Evolutionary conservation across 768 basidiomycete genomes (phyloP).

Genomic region (Fomitopsis serialis): DNA sequence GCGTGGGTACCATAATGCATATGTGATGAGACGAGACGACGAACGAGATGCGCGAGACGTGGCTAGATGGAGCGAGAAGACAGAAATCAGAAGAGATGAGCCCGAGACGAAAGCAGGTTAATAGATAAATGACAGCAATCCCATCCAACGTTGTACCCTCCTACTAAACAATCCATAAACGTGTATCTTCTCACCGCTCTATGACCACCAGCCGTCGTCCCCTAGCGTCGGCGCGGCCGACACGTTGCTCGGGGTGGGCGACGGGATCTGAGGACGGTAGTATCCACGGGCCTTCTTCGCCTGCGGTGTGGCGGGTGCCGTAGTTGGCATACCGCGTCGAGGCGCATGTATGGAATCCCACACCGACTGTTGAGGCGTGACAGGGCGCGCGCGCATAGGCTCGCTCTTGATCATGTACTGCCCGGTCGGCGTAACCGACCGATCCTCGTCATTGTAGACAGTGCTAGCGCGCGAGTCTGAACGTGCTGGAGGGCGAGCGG

Average conservation of each 20-base stretch:
- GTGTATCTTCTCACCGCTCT: slow-evolving; percentile 9
- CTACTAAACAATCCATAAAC: background rate
- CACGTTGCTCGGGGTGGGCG: slow-evolving; percentile 75
- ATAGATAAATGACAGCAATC: background rate
- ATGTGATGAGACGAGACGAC: background rate
- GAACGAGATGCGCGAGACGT: slow-evolving; percentile 2
- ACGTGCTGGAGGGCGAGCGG: slow-evolving; percentile 40
- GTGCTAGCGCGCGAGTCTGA: slow-evolving; percentile 77
- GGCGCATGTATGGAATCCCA: slow-evolving; percentile 71
- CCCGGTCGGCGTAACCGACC: slow-evolving; percentile 47
- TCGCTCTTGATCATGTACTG: slow-evolving; percentile 29
- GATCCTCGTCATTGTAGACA: slow-evolving; percentile 43
- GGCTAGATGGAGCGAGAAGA: slow-evolving; percentile 3
- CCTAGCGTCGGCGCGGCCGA: slow-evolving; percentile 66
- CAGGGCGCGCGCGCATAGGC: slow-evolving; percentile 33
- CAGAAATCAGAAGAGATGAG: background rate
- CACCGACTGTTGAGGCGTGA: slow-evolving; percentile 51
- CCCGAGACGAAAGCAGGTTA: background rate
- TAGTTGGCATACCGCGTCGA: slow-evolving; percentile 34
- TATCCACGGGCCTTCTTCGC: slow-evolving; percentile 21
- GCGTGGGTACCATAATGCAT: slow-evolving; percentile 2
- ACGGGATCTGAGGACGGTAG: slow-evolving; percentile 40
- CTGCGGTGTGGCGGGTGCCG: slow-evolving; percentile 26
- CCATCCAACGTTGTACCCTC: background rate
- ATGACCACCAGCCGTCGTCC: slow-evolving; percentile 78